A percentile compares a stretch with the other conserved stretches of the same genome.
These are phyloP conservation scores for Porogramme epimiltina DNA, from an alignment of 1,284 basidiomycete genomes.

Conservation along the genomic window DNA sequence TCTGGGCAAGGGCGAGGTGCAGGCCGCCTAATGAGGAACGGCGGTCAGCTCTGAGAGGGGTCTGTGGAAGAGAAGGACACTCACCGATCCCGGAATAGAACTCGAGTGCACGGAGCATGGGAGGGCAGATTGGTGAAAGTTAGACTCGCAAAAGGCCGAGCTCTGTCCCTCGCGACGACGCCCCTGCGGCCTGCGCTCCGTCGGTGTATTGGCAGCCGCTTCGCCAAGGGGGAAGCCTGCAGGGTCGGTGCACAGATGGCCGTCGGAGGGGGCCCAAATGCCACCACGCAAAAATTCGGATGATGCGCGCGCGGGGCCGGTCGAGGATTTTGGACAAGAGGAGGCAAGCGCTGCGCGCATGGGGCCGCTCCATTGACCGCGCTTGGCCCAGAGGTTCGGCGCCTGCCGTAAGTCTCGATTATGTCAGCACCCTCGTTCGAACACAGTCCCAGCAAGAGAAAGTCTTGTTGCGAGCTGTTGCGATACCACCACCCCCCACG, in stretches of 20 bases:
- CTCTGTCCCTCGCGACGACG: background rate
- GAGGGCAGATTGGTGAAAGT: background rate
- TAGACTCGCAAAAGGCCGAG: background rate
- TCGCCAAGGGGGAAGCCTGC: background rate
- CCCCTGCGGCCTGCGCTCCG: background rate
- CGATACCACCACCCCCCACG: constrained; percentile 22
- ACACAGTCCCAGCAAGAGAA: constrained; percentile 10
- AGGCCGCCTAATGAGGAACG: constrained; percentile 58
- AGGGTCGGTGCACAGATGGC: constrained; percentile 13
- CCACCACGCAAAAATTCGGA: constrained; percentile 12
- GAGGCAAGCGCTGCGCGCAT: background rate
- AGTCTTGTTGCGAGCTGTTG: constrained; percentile 16
- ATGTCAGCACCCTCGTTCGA: constrained; percentile 23
- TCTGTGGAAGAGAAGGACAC: constrained; percentile 7
- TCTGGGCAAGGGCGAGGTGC: constrained; percentile 63
- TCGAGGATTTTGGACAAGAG: constrained; percentile 8
- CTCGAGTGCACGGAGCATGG: constrained; percentile 57
- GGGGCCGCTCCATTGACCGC: no score
- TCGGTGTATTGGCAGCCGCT: background rate
- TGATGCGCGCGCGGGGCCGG: constrained; percentile 12
- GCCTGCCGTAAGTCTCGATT: constrained; percentile 5
- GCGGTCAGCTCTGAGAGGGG: background rate
- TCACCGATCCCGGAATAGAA: constrained; percentile 78
- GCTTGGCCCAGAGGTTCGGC: background rate
- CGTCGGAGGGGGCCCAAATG: constrained; percentile 2